Conservation (phyloP, 805 yeast genomes). For the Saccharomycopsis selenospora region DNA sequence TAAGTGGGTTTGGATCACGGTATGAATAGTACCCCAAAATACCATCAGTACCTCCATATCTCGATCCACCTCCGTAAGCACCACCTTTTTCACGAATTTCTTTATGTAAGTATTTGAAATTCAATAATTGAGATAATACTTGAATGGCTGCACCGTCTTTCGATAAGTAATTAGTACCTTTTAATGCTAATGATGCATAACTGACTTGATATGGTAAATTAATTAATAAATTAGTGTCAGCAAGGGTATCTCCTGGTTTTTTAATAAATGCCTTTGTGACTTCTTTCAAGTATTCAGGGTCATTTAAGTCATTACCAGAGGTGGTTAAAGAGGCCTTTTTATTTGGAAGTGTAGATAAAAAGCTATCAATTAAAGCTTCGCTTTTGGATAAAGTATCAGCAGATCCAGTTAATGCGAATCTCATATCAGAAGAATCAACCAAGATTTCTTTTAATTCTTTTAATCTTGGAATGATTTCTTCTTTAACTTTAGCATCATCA, state of each 20-base stretch:
- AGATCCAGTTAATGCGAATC: constrained; percentile 55
- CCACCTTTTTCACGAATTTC: constrained; percentile 95
- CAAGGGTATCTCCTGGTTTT: constrained; percentile 3
- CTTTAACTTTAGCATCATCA: constrained; percentile 40
- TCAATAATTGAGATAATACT: constrained; percentile 68
- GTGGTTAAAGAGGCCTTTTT: constrained; percentile 22
- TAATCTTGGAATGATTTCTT: constrained; percentile 60
- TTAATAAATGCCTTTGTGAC: constrained; percentile 2
- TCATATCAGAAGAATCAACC: constrained; percentile 36
- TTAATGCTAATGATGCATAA: constrained; percentile 61
- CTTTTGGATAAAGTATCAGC: constrained; percentile 28
- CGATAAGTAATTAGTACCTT: constrained; percentile 60
- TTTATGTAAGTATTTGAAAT: constrained; percentile 78
- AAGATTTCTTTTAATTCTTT: constrained; percentile 41
- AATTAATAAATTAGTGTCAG: constrained; percentile 32
- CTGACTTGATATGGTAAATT: constrained; percentile 84
- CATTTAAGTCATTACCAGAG: background rate
- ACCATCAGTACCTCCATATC: constrained; percentile 76
- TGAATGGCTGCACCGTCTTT: constrained; percentile 82
- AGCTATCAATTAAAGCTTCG: constrained; percentile 28
- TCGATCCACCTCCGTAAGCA: constrained; percentile 95
- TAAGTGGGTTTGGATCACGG: constrained; percentile 83
- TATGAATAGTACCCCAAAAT: constrained; percentile 78
- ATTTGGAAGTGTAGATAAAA: constrained; percentile 27
- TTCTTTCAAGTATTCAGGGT: constrained; percentile 5